Evolutionary conservation across 1,284 basidiomycete genomes (phyloP).

Genomic region (Ceratobasidium sp.): DNA sequence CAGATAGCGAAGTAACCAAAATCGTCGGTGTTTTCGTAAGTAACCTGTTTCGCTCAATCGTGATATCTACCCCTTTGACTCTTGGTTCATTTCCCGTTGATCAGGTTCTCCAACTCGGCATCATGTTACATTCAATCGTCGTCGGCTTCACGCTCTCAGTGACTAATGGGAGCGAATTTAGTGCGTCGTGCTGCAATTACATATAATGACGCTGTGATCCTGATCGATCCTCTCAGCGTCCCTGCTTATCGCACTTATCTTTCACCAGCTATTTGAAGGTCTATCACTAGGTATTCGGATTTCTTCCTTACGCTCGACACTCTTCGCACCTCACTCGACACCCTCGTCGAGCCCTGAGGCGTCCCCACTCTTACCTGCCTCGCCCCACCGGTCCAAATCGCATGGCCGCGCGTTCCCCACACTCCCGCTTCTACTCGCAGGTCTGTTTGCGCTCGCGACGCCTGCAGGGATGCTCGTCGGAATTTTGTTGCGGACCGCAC

Average conservation of each 20-base stretch:
- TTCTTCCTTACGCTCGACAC: conserved; percentile 65
- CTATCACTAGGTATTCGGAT: conserved; percentile 81
- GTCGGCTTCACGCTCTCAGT: conserved; percentile 49
- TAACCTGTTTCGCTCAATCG: not conserved
- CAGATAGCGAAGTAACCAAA: conserved; percentile 42
- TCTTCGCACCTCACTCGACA: conserved; percentile 48
- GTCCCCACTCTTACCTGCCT: conserved; percentile 27
- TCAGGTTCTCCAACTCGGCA: conserved; percentile 49
- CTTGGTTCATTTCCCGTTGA: not conserved
- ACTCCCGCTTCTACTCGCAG: conserved; percentile 66
- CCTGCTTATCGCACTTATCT: conserved; percentile 75
- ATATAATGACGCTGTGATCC: conserved; percentile 33
- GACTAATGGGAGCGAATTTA: conserved; percentile 71
- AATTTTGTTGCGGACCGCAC: conserved; percentile 59
- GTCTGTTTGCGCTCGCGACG: conserved; percentile 76
- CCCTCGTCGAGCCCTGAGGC: conserved; percentile 18
- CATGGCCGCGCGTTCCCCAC: conserved; percentile 41
- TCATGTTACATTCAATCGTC: conserved; percentile 50
- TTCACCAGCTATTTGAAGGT: conserved; percentile 84
- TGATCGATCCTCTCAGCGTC: conserved; percentile 61
- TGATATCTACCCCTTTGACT: not conserved
- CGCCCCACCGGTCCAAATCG: conserved; percentile 4
- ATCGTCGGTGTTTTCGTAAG: conserved; percentile 48
- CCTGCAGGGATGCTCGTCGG: conserved; percentile 73
- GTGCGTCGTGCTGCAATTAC: conserved; percentile 58